A percentile compares a stretch with the other conserved stretches of the same genome.
These are phyloP conservation scores for Solanum hybrid DNA, from an alignment of 305 asterid genomes.

Conservation along the genomic window DNA sequence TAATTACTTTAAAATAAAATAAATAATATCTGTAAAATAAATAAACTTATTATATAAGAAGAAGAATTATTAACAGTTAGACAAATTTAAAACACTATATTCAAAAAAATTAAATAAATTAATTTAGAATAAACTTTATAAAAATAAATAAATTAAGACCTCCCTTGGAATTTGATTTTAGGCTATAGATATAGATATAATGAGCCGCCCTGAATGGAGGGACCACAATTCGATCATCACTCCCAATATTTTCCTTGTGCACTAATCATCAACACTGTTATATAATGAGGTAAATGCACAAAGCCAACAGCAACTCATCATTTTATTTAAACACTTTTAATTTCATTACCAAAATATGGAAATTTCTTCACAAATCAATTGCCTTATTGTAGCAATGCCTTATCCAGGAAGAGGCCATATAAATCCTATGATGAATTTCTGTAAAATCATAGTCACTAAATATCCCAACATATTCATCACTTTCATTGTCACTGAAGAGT, in stretches of 20 bases:
- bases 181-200: not conserved
- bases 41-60: not conserved
- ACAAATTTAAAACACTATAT: too few species aligned
- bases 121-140: not conserved
- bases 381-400: constrained; percentile 32
- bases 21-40: too few species aligned
- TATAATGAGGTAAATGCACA: not conserved
- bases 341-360: not conserved
- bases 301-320: not conserved
- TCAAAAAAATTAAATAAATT: not conserved
- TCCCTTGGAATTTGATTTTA: too few species aligned
- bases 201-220: not conserved
- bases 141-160: too few species aligned
- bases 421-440: constrained; percentile 46
- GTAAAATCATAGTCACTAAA: constrained; percentile 21
- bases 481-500: constrained; percentile 49
- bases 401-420: constrained; percentile 40
- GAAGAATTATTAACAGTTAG: not conserved
- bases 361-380: not conserved
- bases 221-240: not conserved
- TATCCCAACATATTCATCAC: constrained; percentile 20
- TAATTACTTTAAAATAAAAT: too few species aligned
- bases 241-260: not conserved
- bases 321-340: not conserved
- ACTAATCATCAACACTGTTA: not conserved